phyloP scores from a whole-genome alignment of 2,329 filamentous ascomycete genomes.

The Trichoderma harzianum region DNA sequence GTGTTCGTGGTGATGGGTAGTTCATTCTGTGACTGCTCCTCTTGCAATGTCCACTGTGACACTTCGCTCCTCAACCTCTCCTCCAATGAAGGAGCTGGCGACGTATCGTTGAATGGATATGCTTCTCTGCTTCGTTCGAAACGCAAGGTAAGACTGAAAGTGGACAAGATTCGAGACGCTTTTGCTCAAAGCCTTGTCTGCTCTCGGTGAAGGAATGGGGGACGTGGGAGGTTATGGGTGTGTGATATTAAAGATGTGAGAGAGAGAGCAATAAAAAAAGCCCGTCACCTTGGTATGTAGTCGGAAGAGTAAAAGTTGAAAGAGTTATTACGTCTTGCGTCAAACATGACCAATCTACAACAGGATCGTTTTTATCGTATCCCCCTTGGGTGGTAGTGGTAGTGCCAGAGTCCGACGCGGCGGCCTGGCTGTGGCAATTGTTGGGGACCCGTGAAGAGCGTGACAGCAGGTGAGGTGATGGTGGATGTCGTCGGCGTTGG shows the following conservation, averaged over 20 bases:
- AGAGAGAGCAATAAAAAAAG: conserved; percentile 23
- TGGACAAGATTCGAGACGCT: background rate
- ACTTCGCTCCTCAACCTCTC: conserved; percentile 30
- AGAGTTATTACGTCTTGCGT: conserved; percentile 50
- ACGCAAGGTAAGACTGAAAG: background rate
- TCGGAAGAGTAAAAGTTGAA: conserved; percentile 56
- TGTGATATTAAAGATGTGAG: background rate
- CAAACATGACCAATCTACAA: conserved; percentile 48
- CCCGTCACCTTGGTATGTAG: conserved; percentile 61
- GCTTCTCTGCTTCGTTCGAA: background rate
- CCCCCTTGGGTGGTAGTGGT: conserved; percentile 12
- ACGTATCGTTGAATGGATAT: background rate
- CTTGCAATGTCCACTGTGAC: conserved; percentile 32
- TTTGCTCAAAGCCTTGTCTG: background rate
- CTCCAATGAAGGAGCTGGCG: conserved; percentile 20
- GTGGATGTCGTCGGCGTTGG: conserved; percentile 26
- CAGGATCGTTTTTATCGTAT: conserved; percentile 18
- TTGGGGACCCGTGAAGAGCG: conserved; percentile 27
- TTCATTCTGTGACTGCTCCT: conserved; percentile 39
- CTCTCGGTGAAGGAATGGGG: background rate
- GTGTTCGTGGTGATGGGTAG: conserved; percentile 40
- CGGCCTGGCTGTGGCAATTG: conserved; percentile 25
- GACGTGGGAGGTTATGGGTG: background rate
- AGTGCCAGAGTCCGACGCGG: no score
- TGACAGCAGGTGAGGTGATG: background rate